Conservation (phyloP, 306 rosid genomes). For the Gastrolobium bilobum region DNA sequence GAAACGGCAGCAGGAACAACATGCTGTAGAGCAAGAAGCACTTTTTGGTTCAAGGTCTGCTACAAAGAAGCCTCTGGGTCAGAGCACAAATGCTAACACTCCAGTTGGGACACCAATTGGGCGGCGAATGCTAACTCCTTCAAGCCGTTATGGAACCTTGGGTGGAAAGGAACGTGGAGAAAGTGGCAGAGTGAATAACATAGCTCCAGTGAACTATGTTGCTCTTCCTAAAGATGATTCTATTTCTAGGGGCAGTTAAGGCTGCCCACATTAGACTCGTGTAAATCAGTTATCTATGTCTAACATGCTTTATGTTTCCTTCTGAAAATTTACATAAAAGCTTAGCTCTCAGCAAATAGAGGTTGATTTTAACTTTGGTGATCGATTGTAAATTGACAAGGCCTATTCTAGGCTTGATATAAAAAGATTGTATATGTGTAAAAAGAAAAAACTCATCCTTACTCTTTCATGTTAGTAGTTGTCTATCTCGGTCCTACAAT, state of each 20-base stretch:
- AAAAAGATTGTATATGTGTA: background rate
- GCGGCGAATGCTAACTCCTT: slow-evolving; percentile 65
- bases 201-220: slow-evolving; percentile 81
- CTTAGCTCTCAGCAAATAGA: slow-evolving; percentile 22
- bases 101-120: slow-evolving; percentile 71
- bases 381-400: slow-evolving; percentile 34
- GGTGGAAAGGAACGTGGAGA: slow-evolving; percentile 73
- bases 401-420: background rate
- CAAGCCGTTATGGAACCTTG: slow-evolving; percentile 63
- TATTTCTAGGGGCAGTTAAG: slow-evolving; percentile 55
- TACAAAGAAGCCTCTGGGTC: slow-evolving; percentile 81
- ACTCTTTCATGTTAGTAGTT: background rate
- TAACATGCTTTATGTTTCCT: slow-evolving; percentile 29
- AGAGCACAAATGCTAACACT: slow-evolving; percentile 64
- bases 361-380: slow-evolving; percentile 8
- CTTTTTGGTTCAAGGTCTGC: slow-evolving; percentile 80
- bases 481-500: too few species aligned
- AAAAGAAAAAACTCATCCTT: background rate
- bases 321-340: slow-evolving; percentile 18
- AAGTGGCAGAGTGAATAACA: slow-evolving; percentile 63
- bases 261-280: slow-evolving; percentile 38
- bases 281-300: slow-evolving; percentile 51
- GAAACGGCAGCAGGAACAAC: slow-evolving; percentile 79
- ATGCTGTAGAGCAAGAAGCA: slow-evolving; percentile 74
- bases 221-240: slow-evolving; percentile 87